A percentile compares a stretch with the other conserved stretches of the same genome.
phyloP scores from a whole-genome alignment of 306 rosid genomes.

The Elaeagnus macrophylla region DNA sequence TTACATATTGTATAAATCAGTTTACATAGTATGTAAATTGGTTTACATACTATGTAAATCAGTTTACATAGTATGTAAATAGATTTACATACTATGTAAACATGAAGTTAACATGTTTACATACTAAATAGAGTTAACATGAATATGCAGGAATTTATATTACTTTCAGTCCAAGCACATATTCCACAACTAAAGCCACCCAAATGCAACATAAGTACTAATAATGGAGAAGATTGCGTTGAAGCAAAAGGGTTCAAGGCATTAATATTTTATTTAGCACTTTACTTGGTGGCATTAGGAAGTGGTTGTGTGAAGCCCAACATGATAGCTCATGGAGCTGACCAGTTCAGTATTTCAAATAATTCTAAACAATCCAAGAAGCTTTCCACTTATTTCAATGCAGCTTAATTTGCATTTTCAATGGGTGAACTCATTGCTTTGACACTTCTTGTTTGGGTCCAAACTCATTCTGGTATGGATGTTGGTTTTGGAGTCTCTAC shows the following conservation, averaged over 20 bases:
- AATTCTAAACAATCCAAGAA: constrained; percentile 39
- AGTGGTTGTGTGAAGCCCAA: constrained; percentile 96
- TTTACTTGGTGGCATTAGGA: constrained; percentile 84
- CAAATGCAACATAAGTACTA: constrained; percentile 34
- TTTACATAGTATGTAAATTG: no score
- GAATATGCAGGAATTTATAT: constrained; percentile 58
- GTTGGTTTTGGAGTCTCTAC: constrained; percentile 91
- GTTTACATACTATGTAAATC: no score
- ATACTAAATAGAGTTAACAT: no score
- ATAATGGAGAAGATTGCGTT: constrained; percentile 30
- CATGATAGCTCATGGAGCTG: constrained; percentile 92
- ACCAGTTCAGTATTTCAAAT: constrained; percentile 50
- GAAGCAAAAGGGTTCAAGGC: constrained; percentile 80
- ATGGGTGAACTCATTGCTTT: constrained; percentile 79
- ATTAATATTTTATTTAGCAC: constrained; percentile 63
- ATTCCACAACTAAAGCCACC: constrained; percentile 75
- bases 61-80: no score
- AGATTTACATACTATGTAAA: no score
- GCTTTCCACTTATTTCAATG: constrained; percentile 80
- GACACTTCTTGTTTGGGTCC: constrained; percentile 82
- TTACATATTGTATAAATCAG: no score
- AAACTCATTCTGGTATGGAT: constrained; percentile 98
- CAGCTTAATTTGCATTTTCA: constrained; percentile 83
- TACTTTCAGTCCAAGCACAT: constrained; percentile 94
- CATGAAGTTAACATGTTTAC: no score